Conservation (phyloP, 1,284 basidiomycete genomes). For the Meira nashicola region DNA sequence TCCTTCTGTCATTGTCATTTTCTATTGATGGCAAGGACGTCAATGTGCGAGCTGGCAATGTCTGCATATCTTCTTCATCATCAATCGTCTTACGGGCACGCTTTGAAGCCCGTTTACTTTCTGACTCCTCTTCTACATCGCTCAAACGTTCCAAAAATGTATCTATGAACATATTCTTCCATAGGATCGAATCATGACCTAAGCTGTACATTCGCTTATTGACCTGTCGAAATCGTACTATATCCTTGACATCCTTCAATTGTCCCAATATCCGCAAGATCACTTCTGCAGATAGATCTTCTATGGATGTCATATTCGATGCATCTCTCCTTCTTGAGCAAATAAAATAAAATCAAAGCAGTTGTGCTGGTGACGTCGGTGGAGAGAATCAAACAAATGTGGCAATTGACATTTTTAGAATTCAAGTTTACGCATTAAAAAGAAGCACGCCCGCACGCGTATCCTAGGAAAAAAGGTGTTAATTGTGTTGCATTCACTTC, state of each 20-base stretch:
- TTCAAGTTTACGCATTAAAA: no score
- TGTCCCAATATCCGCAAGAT: conserved; percentile 1
- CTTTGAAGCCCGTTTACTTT: background rate
- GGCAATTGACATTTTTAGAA: no score
- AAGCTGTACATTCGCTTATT: background rate
- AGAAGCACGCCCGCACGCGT: no score
- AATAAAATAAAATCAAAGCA: no score
- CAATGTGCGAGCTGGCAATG: background rate
- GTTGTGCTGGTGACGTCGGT: no score
- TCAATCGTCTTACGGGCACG: background rate
- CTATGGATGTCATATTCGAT: background rate
- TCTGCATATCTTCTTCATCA: background rate
- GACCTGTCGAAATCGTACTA: background rate
- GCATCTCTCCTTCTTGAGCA: no score
- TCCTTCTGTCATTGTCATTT: background rate
- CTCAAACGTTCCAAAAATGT: background rate
- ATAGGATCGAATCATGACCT: conserved; percentile 1
- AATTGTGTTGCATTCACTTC: no score
- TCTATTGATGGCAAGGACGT: background rate
- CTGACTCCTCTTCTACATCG: background rate
- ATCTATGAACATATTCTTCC: conserved; percentile 2
- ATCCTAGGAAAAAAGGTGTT: no score
- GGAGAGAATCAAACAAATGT: no score
- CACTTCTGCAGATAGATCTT: conserved; percentile 2
- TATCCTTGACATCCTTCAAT: background rate